Evolutionary conservation across 2,329 filamentous ascomycete species (phyloP).

Genomic region (Ophiostoma angusticollis): DNA sequence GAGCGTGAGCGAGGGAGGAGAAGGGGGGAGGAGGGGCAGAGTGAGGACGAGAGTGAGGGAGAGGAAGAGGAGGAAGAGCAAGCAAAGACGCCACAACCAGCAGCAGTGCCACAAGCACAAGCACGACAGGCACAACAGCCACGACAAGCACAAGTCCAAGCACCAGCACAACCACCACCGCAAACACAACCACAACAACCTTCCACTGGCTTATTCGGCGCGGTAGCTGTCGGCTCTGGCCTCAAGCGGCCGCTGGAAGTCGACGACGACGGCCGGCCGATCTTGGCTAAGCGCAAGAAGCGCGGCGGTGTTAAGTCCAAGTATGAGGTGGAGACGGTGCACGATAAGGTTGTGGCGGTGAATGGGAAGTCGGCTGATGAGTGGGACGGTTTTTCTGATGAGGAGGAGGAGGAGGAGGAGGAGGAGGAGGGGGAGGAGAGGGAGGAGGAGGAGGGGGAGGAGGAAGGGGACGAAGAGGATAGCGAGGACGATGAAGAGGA

Average conservation of each 20-base stretch:
- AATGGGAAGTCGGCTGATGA: too few relatives aligned
- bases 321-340: constrained; percentile 65
- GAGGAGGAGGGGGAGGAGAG: constrained; percentile 17
- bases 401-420: constrained; percentile 18
- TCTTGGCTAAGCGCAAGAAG: constrained; percentile 73
- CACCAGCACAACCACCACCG: not conserved
- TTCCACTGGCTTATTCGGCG: constrained; percentile 7
- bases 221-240: constrained; percentile 50
- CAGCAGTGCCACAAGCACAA: too few relatives aligned
- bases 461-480: constrained; percentile 19
- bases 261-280: constrained; percentile 64
- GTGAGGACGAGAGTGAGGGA: constrained; percentile 21
- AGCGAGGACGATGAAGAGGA: constrained; percentile 20
- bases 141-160: not conserved
- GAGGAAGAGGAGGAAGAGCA: constrained; percentile 15
- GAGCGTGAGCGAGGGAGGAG: constrained; percentile 41
- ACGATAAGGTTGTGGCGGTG: constrained; percentile 35
- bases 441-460: constrained; percentile 16
- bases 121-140: too few relatives aligned
- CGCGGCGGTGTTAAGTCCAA: constrained; percentile 49
- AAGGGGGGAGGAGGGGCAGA: constrained; percentile 34
- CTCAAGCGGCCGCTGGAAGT: constrained; percentile 77
- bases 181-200: not conserved
- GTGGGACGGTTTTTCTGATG: constrained; percentile 50
- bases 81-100: too few relatives aligned